Conservation (phyloP, 2,329 filamentous ascomycete species). For the Colletotrichum echinochloae region DNA sequence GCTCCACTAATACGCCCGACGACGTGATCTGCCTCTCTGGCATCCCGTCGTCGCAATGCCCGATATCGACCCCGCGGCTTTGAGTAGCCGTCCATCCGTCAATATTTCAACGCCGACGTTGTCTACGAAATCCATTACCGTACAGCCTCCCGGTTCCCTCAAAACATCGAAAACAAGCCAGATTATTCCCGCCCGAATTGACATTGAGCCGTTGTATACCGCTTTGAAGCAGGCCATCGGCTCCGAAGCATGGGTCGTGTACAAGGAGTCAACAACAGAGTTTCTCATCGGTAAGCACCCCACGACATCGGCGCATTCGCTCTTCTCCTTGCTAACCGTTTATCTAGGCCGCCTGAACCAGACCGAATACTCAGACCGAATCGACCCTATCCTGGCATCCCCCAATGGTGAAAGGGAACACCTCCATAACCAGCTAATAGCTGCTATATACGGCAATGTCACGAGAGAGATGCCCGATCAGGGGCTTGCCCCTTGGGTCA, state of each 20-base stretch:
- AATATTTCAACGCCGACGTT: constrained; percentile 70
- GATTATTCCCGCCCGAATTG: constrained; percentile 74
- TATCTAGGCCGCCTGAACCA: constrained; percentile 71
- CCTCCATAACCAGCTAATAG: constrained; percentile 75
- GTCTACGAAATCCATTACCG: constrained; percentile 67
- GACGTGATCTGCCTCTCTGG: constrained; percentile 38
- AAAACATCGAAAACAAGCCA: constrained; percentile 71
- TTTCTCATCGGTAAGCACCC: constrained; percentile 68
- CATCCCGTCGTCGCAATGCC: constrained; percentile 61
- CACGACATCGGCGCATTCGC: constrained; percentile 8
- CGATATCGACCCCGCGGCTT: constrained; percentile 77
- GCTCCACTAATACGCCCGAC: constrained; percentile 39
- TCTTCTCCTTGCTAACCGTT: neutral
- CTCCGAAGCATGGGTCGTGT: constrained; percentile 71
- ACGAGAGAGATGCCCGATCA: constrained; percentile 76
- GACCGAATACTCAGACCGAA: constrained; percentile 67
- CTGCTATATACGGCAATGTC: constrained; percentile 76
- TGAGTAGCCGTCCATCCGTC: constrained; percentile 73
- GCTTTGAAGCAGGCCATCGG: constrained; percentile 70
- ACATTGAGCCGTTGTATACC: constrained; percentile 74
- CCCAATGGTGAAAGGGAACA: constrained; percentile 70
- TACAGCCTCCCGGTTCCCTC: constrained; percentile 60
- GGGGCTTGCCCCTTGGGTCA: constrained; percentile 77
- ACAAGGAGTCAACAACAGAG: constrained; percentile 72
- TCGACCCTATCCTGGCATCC: constrained; percentile 70